Evolutionary conservation across 2,329 filamentous ascomycete species (phyloP), one percentile per base, ranked within the genome.

Genomic region (Raffaelea ambrosiae): DNA sequence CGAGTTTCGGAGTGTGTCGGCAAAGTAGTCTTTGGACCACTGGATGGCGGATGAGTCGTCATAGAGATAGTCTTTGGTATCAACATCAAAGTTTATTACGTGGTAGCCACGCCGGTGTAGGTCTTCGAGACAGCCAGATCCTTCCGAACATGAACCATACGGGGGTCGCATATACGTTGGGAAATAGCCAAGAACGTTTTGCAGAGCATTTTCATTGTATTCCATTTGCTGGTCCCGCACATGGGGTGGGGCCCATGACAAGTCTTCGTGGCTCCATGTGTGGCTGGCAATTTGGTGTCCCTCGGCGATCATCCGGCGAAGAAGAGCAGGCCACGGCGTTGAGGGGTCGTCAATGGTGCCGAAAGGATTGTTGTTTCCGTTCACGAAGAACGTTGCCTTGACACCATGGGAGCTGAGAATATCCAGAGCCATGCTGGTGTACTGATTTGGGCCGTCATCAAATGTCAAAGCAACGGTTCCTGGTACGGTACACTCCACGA

Each of bases 321-420:
- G 71, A 35, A 71, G 62, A 11, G 62, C 62, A 16, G 67, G 61
- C 62, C 69, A 76, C 14, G 62, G 63, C 8, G 66, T 64, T 16
- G 63, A 64, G 3, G 67, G 61, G 46, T 72, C 66, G 52, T 80
- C 76, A 54, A 80, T 79, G 53, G 67, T 58, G 31, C 75, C 74
- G 59, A 77, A 77, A 51, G 68, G 68, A 36, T 73, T 66, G 62
- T 77, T 78, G 59, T 71, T 75, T 3, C 76, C 76, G 9, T 72
- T 78, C 52, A 84, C 69, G 62, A 84, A 85, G 60, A 86, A 86
- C 3, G 83, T 86, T 1, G 79, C 82, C 53, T 77, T 81, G 11
- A 76, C 80, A 22, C 72, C 66, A 57, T 83, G 80, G 19, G 64
- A 67, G 55, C 61, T 29, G 11, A 85, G 69, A 42, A 81, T 66